Conservation (phyloP, 495 filamentous ascomycete species). For the Hapsidospora chrysogenum region DNA sequence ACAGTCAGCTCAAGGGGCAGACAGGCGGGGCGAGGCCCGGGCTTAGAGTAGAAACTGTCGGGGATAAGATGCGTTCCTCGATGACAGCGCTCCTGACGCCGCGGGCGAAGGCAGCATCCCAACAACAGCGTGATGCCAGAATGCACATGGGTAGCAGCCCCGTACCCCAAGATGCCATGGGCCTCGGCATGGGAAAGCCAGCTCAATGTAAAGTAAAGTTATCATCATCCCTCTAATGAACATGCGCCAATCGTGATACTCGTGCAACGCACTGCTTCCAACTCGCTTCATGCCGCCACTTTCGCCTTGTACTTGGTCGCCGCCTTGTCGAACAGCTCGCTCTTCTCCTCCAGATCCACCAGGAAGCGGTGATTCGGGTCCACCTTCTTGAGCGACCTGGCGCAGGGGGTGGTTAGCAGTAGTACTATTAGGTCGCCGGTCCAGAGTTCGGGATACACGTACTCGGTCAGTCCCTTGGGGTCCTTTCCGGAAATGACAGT, state of each 20-base stretch:
- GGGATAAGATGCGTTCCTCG: no score
- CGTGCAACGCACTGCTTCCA: background rate
- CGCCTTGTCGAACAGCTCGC: conserved; percentile 59
- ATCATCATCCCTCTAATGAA: background rate
- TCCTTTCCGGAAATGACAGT: conserved; percentile 60
- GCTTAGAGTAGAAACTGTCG: no score
- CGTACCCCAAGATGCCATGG: no score
- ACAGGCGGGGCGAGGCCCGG: no score
- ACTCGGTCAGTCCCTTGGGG: conserved; percentile 40
- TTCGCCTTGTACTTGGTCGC: conserved; percentile 64
- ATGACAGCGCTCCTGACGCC: no score
- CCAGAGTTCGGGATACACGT: conserved; percentile 12
- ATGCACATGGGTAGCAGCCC: no score
- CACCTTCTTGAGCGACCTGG: conserved; percentile 38
- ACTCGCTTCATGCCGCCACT: conserved; percentile 34
- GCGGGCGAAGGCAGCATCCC: no score
- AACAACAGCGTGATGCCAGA: no score
- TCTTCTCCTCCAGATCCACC: conserved; percentile 58
- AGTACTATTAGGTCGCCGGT: background rate
- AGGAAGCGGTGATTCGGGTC: conserved; percentile 50
- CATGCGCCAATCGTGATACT: background rate
- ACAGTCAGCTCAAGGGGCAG: no score
- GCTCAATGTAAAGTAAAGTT: no score
- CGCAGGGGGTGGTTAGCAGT: background rate
- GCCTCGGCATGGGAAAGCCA: no score